Evolutionary conservation across 352 stramenopile genomes (phyloP).

Genomic region (Pythium folliculosum): DNA sequence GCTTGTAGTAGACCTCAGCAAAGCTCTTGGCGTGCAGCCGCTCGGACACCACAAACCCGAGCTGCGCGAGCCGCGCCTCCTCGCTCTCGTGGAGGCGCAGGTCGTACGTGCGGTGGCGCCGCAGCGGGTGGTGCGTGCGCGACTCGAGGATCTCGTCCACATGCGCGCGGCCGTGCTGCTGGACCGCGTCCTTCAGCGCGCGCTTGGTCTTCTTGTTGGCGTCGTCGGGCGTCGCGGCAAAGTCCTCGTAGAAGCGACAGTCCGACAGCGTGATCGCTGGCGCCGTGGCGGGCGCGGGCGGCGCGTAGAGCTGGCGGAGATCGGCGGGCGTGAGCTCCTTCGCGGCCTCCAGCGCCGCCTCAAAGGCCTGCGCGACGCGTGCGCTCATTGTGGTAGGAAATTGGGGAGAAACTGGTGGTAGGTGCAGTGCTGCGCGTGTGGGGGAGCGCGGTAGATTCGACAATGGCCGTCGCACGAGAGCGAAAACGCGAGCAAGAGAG

Average conservation of each 20-base stretch:
- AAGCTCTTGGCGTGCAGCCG: constrained; percentile 28
- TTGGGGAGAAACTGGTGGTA: not conserved
- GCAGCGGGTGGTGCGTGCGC: constrained; percentile 18
- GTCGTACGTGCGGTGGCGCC: constrained; percentile 26
- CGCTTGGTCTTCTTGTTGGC: constrained; percentile 13
- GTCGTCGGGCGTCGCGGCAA: constrained; percentile 8
- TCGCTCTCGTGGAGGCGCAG: constrained; percentile 27
- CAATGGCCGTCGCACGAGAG: constrained; percentile 1
- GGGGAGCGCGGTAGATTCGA: not conserved
- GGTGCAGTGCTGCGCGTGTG: not conserved
- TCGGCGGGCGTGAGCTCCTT: constrained; percentile 12
- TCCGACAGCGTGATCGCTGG: not conserved
- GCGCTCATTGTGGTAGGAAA: constrained; percentile 10
- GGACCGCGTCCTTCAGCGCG: constrained; percentile 3
- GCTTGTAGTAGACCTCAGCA: constrained; percentile 32
- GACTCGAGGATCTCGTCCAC: constrained; percentile 20
- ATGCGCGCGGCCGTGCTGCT: constrained; percentile 4
- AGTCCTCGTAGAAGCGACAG: constrained; percentile 27
- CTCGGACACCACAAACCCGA: constrained; percentile 28
- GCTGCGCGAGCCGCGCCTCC: constrained; percentile 12
- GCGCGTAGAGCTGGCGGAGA: constrained; percentile 2
- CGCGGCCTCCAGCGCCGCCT: constrained; percentile 10
- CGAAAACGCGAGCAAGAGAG: not conserved
- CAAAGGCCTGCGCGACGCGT: constrained; percentile 13
- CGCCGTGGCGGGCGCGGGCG: not conserved